phyloP scores from a whole-genome alignment of 2,329 filamentous ascomycete species.

The Pochonia chlamydosporia region DNA sequence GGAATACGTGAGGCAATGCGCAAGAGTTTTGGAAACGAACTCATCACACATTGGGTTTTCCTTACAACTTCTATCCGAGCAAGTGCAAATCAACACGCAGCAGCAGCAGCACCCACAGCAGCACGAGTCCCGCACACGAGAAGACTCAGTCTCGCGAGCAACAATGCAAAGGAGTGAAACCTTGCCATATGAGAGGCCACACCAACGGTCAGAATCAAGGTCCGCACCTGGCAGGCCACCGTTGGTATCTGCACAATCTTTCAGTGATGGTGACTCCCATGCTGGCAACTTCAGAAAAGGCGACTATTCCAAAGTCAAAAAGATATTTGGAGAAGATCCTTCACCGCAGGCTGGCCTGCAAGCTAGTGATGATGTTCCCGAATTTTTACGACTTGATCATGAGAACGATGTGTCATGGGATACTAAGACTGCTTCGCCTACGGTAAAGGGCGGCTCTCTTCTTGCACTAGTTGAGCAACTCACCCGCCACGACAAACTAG shows the following conservation, averaged over 20 bases:
- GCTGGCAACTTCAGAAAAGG: constrained; percentile 51
- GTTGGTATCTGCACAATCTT: constrained; percentile 55
- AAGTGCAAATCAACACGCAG: constrained; percentile 56
- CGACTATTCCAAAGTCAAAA: constrained; percentile 58
- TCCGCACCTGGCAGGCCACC: constrained; percentile 37
- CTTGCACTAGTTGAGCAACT: constrained; percentile 89
- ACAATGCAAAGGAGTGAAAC: constrained; percentile 52
- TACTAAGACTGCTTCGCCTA: constrained; percentile 65
- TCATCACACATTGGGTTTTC: constrained; percentile 85
- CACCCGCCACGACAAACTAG: constrained; percentile 90
- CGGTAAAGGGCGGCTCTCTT: constrained; percentile 83
- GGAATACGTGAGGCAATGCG: constrained; percentile 70
- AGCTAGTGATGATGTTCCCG: constrained; percentile 70
- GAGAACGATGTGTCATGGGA: constrained; percentile 90
- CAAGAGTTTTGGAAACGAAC: constrained; percentile 76
- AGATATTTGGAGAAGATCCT: constrained; percentile 61
- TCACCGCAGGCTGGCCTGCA: constrained; percentile 39
- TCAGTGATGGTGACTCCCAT: constrained; percentile 52
- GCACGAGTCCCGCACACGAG: constrained; percentile 34
- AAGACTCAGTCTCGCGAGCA: constrained; percentile 42
- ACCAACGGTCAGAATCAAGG: constrained; percentile 53
- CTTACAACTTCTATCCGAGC: constrained; percentile 78
- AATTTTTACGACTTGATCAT: constrained; percentile 79
- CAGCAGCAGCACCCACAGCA: constrained; percentile 31
- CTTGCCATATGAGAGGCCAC: constrained; percentile 48